Percentiles rank a stretch among this genome's conserved stretches.
Conservation (phyloP, 768 basidiomycete genomes). For the Pleurotus citrinopileatus region DNA sequence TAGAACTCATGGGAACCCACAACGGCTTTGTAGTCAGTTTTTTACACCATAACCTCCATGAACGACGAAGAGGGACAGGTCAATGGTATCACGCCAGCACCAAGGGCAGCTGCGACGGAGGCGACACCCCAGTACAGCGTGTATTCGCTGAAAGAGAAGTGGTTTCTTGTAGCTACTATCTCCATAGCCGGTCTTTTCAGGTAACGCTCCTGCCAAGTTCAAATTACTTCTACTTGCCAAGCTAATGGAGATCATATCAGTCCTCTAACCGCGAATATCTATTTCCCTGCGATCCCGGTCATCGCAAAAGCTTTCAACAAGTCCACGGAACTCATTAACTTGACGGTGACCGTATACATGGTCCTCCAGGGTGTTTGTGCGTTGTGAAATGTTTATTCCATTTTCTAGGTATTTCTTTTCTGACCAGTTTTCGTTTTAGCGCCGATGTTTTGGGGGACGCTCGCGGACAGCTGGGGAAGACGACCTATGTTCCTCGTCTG, state of each 20-base stretch:
- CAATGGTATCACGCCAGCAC: neutral
- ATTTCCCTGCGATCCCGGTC: slow-evolving; percentile 75
- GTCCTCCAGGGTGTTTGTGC: slow-evolving; percentile 60
- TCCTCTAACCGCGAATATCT: slow-evolving; percentile 74
- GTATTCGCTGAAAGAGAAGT: slow-evolving; percentile 17
- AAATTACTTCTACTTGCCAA: neutral
- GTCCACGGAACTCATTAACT: slow-evolving; percentile 69
- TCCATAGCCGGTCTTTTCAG: slow-evolving; percentile 17
- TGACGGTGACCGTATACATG: slow-evolving; percentile 76
- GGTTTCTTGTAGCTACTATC: slow-evolving; percentile 18
- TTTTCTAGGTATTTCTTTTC: neutral
- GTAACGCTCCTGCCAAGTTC: slow-evolving; percentile 1
- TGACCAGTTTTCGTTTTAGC: too few relatives aligned
- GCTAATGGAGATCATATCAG: slow-evolving; percentile 24
- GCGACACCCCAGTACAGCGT: slow-evolving; percentile 15
- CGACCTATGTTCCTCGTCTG: slow-evolving; percentile 62
- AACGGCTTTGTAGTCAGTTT: too few relatives aligned
- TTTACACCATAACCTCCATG: neutral
- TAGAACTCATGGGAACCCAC: neutral
- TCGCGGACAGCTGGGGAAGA: slow-evolving; percentile 65
- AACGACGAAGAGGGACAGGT: neutral
- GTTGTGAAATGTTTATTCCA: neutral
- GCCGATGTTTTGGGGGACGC: slow-evolving; percentile 52
- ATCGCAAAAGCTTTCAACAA: slow-evolving; percentile 60
- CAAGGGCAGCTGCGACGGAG: neutral